Conservation (phyloP, 2,329 filamentous ascomycete species). For the Ophiocordyceps camponoti-leonardi region DNA sequence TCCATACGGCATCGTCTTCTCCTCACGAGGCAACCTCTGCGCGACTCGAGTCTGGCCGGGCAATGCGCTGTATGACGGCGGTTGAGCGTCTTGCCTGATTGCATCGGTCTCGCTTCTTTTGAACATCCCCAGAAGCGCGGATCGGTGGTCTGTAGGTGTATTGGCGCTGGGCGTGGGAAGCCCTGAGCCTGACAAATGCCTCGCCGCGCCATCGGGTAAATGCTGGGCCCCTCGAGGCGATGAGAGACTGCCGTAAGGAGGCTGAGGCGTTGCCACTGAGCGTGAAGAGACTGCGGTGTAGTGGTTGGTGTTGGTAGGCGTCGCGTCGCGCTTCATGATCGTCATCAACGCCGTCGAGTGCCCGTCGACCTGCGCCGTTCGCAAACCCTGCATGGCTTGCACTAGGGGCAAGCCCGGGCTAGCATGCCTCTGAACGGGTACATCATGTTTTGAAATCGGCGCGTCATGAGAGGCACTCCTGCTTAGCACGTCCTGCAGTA, state of each 20-base stretch:
- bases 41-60: conserved; percentile 5
- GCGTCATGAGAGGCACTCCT: conserved; percentile 11
- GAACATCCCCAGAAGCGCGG: conserved; percentile 35
- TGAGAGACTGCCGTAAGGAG: background rate
- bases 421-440: background rate
- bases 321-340: conserved; percentile 21
- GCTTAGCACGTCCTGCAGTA: conserved; percentile 35
- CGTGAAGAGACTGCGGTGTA: background rate
- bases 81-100: background rate
- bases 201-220: background rate
- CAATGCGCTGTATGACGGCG: conserved; percentile 7
- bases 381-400: conserved; percentile 1
- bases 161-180: conserved; percentile 8
- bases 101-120: conserved; percentile 19
- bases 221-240: background rate
- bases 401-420: conserved; percentile 2
- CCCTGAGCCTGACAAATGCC: background rate
- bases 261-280: background rate
- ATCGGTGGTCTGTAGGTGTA: conserved; percentile 18
- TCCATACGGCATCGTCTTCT: background rate
- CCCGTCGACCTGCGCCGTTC: conserved; percentile 16
- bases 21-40: conserved; percentile 2
- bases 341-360: conserved; percentile 26
- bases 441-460: background rate
- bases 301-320: conserved; percentile 1